A percentile compares a stretch with the other conserved stretches of the same genome.
Evolutionary conservation across 2,329 filamentous ascomycete species (phyloP).

Genomic region (Proliferodiscus dingleyae): DNA sequence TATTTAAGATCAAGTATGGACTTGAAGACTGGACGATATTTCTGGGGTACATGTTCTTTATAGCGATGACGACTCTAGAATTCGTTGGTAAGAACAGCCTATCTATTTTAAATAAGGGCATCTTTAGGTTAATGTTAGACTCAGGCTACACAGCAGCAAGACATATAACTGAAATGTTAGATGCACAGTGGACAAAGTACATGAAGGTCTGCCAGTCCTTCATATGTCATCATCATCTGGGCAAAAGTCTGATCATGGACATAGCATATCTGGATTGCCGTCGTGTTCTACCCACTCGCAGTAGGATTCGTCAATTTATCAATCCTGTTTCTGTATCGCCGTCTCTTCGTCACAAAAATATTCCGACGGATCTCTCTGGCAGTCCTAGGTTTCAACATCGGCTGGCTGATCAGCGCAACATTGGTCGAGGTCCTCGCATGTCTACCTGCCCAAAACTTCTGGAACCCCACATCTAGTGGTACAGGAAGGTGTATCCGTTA

Average conservation of each 20-base stretch:
- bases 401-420: not conserved
- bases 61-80: not conserved
- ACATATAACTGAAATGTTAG: not conserved
- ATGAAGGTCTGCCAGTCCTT: not conserved
- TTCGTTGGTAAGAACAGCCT: not conserved
- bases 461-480: not conserved
- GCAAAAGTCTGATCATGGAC: not conserved
- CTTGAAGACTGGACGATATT: not conserved
- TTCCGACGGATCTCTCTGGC: not conserved
- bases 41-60: not conserved
- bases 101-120: not conserved
- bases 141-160: not conserved
- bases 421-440: not conserved
- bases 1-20: not conserved
- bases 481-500: not conserved
- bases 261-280: not conserved
- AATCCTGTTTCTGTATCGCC: not conserved
- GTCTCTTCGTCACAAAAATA: not conserved
- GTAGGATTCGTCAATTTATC: not conserved
- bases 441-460: not conserved
- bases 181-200: not conserved
- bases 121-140: not conserved
- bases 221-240: not conserved
- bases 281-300: not conserved
- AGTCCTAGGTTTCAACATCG: not conserved